A percentile compares a stretch with the other conserved stretches of the same genome.
phyloP scores from a whole-genome alignment of 2,329 filamentous ascomycete genomes.

The Dissoconium aciculare region DNA sequence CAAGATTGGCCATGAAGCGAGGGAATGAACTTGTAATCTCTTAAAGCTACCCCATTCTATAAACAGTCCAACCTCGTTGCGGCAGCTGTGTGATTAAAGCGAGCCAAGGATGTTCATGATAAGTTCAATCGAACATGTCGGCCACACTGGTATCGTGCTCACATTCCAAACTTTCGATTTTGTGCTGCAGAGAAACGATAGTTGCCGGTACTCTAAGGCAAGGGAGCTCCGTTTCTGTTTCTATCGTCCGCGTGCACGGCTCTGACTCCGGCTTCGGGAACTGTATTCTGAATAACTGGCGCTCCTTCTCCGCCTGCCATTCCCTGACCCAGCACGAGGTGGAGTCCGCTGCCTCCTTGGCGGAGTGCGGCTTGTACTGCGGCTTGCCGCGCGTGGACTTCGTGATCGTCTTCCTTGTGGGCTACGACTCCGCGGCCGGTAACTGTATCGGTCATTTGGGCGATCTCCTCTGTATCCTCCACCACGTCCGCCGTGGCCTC shows the following conservation, averaged over 20 bases:
- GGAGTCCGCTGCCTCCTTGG: constrained; percentile 5
- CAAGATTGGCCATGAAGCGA: no score
- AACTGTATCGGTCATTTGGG: constrained; percentile 16
- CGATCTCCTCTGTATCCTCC: constrained; percentile 18
- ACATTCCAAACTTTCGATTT: no score
- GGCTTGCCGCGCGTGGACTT: constrained; percentile 21
- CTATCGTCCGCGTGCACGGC: constrained; percentile 12
- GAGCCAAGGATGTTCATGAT: no score
- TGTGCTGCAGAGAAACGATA: no score
- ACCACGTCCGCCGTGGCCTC: constrained; percentile 15
- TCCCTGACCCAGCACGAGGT: constrained; percentile 9
- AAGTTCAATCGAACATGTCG: no score
- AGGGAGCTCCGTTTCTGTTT: no score
- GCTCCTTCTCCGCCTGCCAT: constrained; percentile 9
- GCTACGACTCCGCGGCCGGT: constrained; percentile 13
- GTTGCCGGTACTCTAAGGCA: no score
- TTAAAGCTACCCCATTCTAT: no score
- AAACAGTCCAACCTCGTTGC: no score
- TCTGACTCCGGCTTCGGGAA: constrained; percentile 13
- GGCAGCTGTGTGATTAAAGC: no score
- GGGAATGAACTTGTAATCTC: no score
- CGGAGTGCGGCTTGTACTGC: constrained; percentile 14
- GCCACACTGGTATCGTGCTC: no score
- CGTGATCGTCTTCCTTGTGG: constrained; percentile 3
- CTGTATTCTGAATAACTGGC: constrained; percentile 14